phyloP scores from a whole-genome alignment of 495 filamentous ascomycete species.

The Terfezia boudieri region DNA sequence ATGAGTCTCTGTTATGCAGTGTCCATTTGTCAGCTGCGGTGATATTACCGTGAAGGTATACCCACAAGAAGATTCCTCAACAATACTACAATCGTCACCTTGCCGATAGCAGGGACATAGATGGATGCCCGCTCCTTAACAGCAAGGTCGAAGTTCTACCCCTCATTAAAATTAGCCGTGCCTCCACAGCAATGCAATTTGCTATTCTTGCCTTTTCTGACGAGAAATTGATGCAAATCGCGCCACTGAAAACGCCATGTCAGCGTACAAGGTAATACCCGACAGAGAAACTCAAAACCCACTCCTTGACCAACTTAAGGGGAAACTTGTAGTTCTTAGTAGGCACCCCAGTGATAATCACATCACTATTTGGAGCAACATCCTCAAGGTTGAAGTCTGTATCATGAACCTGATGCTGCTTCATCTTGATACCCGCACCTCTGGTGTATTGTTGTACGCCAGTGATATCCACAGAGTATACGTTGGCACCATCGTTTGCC shows the following conservation, averaged over 20 bases:
- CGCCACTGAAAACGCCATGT: constrained; percentile 26
- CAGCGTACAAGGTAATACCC: background rate
- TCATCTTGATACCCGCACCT: constrained; percentile 59
- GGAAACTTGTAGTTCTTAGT: constrained; percentile 70
- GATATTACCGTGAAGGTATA: background rate
- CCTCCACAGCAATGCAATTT: too few species aligned
- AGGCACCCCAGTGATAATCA: constrained; percentile 88
- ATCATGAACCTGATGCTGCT: constrained; percentile 62
- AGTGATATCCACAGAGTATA: constrained; percentile 82
- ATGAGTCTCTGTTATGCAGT: constrained; percentile 2
- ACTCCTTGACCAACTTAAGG: constrained; percentile 49
- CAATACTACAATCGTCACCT: constrained; percentile 86
- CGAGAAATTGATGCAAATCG: constrained; percentile 93
- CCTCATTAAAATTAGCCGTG: too few species aligned
- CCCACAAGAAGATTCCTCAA: constrained; percentile 63
- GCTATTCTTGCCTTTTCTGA: constrained; percentile 46
- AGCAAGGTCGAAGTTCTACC: constrained; percentile 60
- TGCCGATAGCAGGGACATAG: constrained; percentile 88
- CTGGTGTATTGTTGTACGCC: constrained; percentile 84
- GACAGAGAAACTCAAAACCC: background rate
- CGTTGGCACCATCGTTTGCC: constrained; percentile 85
- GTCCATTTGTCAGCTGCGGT: background rate
- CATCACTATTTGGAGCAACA: constrained; percentile 68
- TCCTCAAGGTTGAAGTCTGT: constrained; percentile 52
- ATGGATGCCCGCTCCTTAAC: constrained; percentile 91